Conservation (phyloP, 2,329 filamentous ascomycete genomes). For the Talaromyces sp. region DNA sequence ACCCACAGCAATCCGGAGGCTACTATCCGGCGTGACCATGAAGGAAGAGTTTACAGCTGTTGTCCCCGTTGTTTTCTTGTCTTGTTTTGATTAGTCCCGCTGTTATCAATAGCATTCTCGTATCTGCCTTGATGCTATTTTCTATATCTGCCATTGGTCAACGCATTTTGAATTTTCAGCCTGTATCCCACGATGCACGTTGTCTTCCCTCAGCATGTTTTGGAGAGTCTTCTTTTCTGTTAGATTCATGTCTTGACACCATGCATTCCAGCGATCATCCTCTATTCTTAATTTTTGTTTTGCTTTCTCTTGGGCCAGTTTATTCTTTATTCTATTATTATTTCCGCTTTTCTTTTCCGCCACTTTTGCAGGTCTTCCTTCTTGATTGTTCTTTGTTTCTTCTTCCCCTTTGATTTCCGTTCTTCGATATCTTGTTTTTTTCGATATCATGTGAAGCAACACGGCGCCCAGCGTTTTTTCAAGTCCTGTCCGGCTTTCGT, state of each 20-base stretch:
- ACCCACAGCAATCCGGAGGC: constrained; percentile 48
- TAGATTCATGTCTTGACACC: background rate
- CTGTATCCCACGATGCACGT: background rate
- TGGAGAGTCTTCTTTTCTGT: background rate
- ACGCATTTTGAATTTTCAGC: background rate
- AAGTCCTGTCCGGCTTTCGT: background rate
- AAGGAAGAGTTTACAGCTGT: constrained; percentile 4
- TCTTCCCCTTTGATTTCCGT: background rate
- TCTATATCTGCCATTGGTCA: background rate
- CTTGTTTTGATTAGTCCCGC: background rate
- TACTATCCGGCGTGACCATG: constrained; percentile 51
- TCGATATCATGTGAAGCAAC: background rate
- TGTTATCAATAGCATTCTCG: background rate
- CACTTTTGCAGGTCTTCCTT: background rate
- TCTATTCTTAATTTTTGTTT: background rate
- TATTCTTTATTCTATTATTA: background rate
- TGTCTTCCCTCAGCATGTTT: background rate
- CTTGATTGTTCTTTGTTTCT: background rate
- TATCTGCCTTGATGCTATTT: background rate
- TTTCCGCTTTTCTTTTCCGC: background rate
- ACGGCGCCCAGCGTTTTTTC: background rate
- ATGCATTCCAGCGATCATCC: constrained; percentile 1
- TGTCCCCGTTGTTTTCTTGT: background rate
- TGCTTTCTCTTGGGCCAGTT: background rate
- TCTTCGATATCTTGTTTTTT: background rate